Evolutionary conservation across 2,329 filamentous ascomycete species (phyloP).

Genomic region (Fusarium tanahbumbuense): DNA sequence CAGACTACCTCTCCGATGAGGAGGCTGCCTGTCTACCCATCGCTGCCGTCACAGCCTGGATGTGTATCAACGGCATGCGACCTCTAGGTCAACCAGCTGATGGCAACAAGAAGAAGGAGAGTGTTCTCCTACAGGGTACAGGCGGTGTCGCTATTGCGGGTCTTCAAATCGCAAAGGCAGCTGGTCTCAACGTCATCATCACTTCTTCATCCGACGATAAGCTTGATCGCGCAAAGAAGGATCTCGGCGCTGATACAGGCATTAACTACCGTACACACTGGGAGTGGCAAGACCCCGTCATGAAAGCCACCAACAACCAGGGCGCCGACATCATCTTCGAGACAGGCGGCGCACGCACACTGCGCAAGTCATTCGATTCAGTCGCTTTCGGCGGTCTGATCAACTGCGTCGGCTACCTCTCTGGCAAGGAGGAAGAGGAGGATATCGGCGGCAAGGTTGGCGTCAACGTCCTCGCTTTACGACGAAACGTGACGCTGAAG

Average conservation of each 20-base stretch:
- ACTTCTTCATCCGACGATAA: slow-evolving; percentile 67
- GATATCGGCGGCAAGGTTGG: slow-evolving; percentile 59
- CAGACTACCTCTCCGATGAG: slow-evolving; percentile 67
- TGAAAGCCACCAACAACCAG: slow-evolving; percentile 56
- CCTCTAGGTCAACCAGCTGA: slow-evolving; percentile 60
- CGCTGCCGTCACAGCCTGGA: slow-evolving; percentile 73
- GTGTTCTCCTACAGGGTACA: slow-evolving; percentile 65
- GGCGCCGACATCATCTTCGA: slow-evolving; percentile 69
- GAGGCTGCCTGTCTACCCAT: slow-evolving; percentile 72
- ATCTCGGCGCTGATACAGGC: slow-evolving; percentile 62
- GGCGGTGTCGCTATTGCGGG: slow-evolving; percentile 65
- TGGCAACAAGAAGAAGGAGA: slow-evolving; percentile 37
- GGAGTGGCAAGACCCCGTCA: slow-evolving; percentile 62
- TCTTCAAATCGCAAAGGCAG: slow-evolving; percentile 65
- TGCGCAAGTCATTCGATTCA: slow-evolving; percentile 64
- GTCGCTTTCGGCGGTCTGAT: slow-evolving; percentile 67
- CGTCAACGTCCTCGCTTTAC: slow-evolving; percentile 67
- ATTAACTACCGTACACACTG: slow-evolving; percentile 67
- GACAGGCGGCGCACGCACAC: slow-evolving; percentile 63
- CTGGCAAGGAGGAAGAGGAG: slow-evolving; percentile 65
- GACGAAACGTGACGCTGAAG: slow-evolving; percentile 60
- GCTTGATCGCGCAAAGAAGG: slow-evolving; percentile 57
- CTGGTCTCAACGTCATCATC: slow-evolving; percentile 63
- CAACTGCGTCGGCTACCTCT: slow-evolving; percentile 62
- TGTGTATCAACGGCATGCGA: slow-evolving; percentile 70